Conservation (phyloP, 1,284 basidiomycete genomes). For the Hemileia vastatrix region DNA sequence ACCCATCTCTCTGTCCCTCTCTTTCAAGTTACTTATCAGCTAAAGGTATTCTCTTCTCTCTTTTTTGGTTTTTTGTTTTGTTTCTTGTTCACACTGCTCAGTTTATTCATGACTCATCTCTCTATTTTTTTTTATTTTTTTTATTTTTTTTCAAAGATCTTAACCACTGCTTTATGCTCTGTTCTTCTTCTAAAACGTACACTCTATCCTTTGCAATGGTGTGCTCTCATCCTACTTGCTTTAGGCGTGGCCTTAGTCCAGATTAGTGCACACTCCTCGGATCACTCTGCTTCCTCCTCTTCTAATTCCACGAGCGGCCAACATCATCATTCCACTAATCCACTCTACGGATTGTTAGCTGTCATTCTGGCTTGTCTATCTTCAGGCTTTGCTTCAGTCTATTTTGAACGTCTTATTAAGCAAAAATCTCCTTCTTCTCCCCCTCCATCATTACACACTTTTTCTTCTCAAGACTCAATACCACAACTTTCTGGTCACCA, state of each 20-base stretch:
- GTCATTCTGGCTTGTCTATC: constrained; percentile 44
- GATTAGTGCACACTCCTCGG: constrained; percentile 27
- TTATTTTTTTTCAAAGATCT: constrained; percentile 30
- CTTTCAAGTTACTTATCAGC: constrained; percentile 46
- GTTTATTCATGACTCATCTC: no score
- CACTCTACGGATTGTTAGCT: constrained; percentile 41
- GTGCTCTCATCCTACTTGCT: constrained; percentile 41
- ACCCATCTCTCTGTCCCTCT: constrained; percentile 44
- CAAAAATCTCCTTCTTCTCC: constrained; percentile 3
- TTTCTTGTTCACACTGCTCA: background rate
- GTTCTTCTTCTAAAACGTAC: constrained; percentile 44
- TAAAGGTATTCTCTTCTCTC: constrained; percentile 35
- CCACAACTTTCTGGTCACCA: background rate
- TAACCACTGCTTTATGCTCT: constrained; percentile 45
- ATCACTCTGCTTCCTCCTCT: background rate
- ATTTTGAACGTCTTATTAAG: constrained; percentile 46
- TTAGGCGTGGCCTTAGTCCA: constrained; percentile 46
- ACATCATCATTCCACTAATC: constrained; percentile 32
- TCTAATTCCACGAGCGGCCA: background rate
- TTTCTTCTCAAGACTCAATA: background rate
- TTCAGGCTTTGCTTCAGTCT: constrained; percentile 45
- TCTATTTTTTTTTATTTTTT: background rate
- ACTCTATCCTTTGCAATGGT: constrained; percentile 41
- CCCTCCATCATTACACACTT: background rate
- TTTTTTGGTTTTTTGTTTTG: background rate